Conservation (phyloP, 768 basidiomycete species). For the Lactarius pseudohatsudake region DNA sequence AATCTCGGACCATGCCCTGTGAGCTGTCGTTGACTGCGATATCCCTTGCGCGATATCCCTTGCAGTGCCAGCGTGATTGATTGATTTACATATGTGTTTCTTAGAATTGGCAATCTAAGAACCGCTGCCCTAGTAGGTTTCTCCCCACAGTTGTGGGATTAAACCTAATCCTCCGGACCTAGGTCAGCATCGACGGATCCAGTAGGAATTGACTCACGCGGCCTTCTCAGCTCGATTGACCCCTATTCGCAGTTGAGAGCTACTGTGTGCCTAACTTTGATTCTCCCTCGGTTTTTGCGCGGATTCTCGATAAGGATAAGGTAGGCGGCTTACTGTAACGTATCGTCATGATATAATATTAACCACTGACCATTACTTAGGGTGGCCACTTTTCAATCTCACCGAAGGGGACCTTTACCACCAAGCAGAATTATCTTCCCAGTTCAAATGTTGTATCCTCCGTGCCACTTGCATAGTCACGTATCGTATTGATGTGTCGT, state of each 20-base stretch:
- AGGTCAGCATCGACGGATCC: constrained; percentile 80
- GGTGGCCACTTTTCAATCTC: constrained; percentile 91
- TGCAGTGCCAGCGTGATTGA: background rate
- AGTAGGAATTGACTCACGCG: constrained; percentile 41
- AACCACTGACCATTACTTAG: constrained; percentile 35
- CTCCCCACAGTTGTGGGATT: background rate
- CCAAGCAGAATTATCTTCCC: constrained; percentile 82
- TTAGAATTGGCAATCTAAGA: constrained; percentile 78
- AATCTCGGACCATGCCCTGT: constrained; percentile 82
- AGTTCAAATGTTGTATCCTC: constrained; percentile 62
- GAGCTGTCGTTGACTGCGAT: constrained; percentile 23
- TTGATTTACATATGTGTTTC: background rate
- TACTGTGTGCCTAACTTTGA: constrained; percentile 94
- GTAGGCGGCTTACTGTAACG: constrained; percentile 30
- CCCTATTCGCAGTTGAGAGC: constrained; percentile 63
- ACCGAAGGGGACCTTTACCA: constrained; percentile 65
- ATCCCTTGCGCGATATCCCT: background rate
- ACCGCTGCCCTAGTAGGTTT: constrained; percentile 69
- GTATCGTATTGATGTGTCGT: constrained; percentile 3
- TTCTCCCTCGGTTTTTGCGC: constrained; percentile 88
- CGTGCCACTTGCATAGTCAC: too few species aligned
- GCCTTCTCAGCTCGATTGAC: constrained; percentile 1
- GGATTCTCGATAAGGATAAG: constrained; percentile 85
- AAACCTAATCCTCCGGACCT: constrained; percentile 9
- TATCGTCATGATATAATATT: constrained; percentile 1